Conservation (phyloP, 352 stramenopile genomes). For the Pythium phragmitis region DNA sequence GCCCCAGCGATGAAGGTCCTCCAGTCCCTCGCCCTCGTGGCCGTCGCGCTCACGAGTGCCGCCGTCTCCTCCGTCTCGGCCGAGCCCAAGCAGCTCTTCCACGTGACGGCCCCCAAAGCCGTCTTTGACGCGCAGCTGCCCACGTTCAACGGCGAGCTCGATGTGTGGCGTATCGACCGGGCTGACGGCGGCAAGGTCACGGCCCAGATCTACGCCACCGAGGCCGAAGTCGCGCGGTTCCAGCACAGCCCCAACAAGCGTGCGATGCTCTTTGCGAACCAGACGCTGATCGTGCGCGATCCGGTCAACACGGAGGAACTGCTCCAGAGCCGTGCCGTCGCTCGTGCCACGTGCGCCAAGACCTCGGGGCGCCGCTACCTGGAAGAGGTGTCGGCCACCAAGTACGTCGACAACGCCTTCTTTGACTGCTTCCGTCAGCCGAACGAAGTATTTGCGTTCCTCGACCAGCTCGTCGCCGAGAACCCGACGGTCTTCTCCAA, state of each 20-base stretch:
- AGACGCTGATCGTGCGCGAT: conserved; percentile 19
- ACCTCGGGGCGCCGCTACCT: conserved; percentile 12
- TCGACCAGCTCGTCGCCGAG: conserved; percentile 29
- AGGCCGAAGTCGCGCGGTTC: conserved; percentile 13
- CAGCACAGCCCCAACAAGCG: not conserved
- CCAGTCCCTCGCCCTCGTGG: conserved; percentile 11
- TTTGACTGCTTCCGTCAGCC: conserved; percentile 37
- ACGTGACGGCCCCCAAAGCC: conserved; percentile 30
- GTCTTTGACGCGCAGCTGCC: conserved; percentile 20
- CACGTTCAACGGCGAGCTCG: conserved; percentile 21
- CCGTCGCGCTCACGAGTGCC: conserved; percentile 13
- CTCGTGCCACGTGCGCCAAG: conserved; percentile 10
- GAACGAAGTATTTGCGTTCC: conserved; percentile 29
- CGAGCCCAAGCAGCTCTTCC: conserved; percentile 32
- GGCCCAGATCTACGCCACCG: conserved; percentile 26
- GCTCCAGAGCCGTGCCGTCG: conserved; percentile 1
- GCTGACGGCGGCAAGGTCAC: conserved; percentile 15
- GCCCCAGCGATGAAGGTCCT: conserved; percentile 27
- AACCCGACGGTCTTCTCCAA: conserved; percentile 33
- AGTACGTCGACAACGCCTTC: conserved; percentile 34
- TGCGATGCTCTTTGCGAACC: not conserved
- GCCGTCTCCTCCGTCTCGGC: conserved; percentile 5
- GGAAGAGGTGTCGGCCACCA: conserved; percentile 4
- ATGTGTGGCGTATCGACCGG: conserved; percentile 19
- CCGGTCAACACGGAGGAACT: conserved; percentile 19